A percentile compares a stretch with the other conserved stretches of the same genome.
Evolutionary conservation across 768 basidiomycete genomes (phyloP).

Genomic region (Lanmaoa pseudosensibilis): DNA sequence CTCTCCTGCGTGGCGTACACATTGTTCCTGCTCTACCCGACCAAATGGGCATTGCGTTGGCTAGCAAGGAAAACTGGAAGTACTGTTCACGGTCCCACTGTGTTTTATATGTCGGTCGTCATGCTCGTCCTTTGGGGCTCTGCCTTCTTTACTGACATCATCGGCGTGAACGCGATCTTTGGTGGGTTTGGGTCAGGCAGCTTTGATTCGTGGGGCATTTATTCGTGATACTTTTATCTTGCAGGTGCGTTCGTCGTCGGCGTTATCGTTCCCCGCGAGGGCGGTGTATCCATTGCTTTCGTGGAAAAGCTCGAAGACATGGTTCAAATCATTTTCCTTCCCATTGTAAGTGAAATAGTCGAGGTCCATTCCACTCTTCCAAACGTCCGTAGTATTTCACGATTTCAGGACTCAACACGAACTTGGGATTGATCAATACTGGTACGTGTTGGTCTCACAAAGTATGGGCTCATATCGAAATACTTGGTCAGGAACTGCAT

Average conservation of each 20-base stretch:
- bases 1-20: conserved; percentile 80
- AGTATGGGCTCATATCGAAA: background rate
- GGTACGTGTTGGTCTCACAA: conserved; percentile 39
- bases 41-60: conserved; percentile 62
- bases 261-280: conserved; percentile 82
- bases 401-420: conserved; percentile 87
- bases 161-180: conserved; percentile 94
- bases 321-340: conserved; percentile 86
- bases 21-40: conserved; percentile 69
- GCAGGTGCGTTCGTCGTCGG: conserved; percentile 82
- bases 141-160: conserved; percentile 91
- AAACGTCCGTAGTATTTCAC: conserved; percentile 76
- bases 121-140: conserved; percentile 81
- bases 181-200: conserved; percentile 41
- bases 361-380: background rate
- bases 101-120: conserved; percentile 85
- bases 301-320: conserved; percentile 96
- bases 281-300: conserved; percentile 77
- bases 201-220: background rate
- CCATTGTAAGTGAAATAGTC: conserved; percentile 56
- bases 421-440: conserved; percentile 80
- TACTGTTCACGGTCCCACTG: conserved; percentile 76
- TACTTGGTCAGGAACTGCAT: conserved; percentile 57
- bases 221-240: background rate
- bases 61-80: conserved; percentile 78